These are phyloP conservation scores for Aspergillus flavus DNA, from an alignment of 2,329 filamentous ascomycete genomes.

Conservation along the genomic window DNA sequence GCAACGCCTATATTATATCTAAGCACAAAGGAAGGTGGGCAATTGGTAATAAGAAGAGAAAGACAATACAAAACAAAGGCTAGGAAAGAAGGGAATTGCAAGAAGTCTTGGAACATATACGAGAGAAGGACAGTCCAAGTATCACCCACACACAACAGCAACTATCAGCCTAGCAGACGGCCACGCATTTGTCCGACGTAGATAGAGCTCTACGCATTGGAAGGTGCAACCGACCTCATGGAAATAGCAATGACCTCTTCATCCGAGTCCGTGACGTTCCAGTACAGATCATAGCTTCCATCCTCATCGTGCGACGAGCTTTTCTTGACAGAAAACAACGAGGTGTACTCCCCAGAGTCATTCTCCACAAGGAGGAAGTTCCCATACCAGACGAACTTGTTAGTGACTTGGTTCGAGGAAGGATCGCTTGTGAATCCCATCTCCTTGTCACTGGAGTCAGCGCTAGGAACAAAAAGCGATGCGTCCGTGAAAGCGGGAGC, in stretches of 20 bases:
- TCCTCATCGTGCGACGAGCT: constrained; percentile 3
- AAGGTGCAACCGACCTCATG: constrained; percentile 17
- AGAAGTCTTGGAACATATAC: too few relatives aligned
- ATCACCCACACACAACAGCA: neutral
- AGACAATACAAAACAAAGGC: neutral
- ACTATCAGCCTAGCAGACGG: neutral
- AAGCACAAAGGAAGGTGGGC: neutral
- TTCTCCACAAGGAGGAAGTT: constrained; percentile 17
- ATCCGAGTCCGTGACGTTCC: constrained; percentile 16
- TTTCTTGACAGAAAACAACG: constrained; percentile 17
- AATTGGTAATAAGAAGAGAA: neutral
- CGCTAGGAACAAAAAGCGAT: constrained; percentile 11
- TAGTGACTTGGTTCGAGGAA: constrained; percentile 8
- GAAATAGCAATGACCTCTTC: constrained; percentile 11
- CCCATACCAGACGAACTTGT: constrained; percentile 19
- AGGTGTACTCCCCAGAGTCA: constrained; percentile 13
- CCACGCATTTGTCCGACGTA: neutral
- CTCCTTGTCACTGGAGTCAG: constrained; percentile 9
- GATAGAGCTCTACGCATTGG: neutral
- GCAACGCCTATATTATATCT: neutral
- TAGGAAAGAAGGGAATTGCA: neutral
- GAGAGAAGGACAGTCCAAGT: neutral
- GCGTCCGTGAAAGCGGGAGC: constrained; percentile 5
- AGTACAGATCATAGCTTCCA: constrained; percentile 14
- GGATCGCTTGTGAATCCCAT: constrained; percentile 11